phyloP scores from a whole-genome alignment of 2,329 filamentous ascomycete genomes.

The Penicillium sumatraense region DNA sequence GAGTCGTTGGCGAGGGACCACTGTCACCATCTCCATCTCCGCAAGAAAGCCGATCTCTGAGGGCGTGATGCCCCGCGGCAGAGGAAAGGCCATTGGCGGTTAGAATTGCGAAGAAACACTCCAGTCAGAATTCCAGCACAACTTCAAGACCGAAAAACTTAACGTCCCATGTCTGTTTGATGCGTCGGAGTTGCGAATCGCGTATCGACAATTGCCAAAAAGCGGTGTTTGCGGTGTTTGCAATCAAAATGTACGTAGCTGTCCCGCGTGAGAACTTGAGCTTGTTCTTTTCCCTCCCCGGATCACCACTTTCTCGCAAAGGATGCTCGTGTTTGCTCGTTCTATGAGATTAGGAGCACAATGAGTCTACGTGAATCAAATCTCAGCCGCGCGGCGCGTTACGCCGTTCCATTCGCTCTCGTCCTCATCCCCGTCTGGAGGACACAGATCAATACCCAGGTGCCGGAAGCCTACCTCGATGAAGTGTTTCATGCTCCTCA shows the following conservation, averaged over 20 bases:
- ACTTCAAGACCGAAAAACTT: not conserved
- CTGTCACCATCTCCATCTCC: constrained; percentile 95
- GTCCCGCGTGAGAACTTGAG: constrained; percentile 6
- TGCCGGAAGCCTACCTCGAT: constrained; percentile 64
- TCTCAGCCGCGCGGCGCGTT: constrained; percentile 41
- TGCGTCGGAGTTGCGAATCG: constrained; percentile 14
- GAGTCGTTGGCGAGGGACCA: constrained; percentile 88
- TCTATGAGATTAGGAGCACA: constrained; percentile 12
- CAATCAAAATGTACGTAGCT: constrained; percentile 20
- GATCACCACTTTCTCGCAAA: constrained; percentile 1
- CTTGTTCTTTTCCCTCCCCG: constrained; percentile 8
- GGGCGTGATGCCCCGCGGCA: constrained; percentile 73
- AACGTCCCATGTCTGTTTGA: constrained; percentile 10
- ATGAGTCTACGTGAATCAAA: constrained; percentile 40
- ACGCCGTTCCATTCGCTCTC: constrained; percentile 40
- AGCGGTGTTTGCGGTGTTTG: constrained; percentile 40
- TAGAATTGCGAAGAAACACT: not conserved
- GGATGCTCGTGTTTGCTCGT: not conserved
- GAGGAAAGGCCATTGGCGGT: constrained; percentile 61
- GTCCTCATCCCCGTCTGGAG: constrained; percentile 47
- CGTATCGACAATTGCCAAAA: constrained; percentile 16
- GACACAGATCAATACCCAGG: constrained; percentile 50
- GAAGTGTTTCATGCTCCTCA: constrained; percentile 75
- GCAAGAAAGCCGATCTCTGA: constrained; percentile 91
- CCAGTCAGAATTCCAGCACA: not conserved